Evolutionary conservation across 345 rosid species (phyloP).

Genomic region (Sisymbrium irio): DNA sequence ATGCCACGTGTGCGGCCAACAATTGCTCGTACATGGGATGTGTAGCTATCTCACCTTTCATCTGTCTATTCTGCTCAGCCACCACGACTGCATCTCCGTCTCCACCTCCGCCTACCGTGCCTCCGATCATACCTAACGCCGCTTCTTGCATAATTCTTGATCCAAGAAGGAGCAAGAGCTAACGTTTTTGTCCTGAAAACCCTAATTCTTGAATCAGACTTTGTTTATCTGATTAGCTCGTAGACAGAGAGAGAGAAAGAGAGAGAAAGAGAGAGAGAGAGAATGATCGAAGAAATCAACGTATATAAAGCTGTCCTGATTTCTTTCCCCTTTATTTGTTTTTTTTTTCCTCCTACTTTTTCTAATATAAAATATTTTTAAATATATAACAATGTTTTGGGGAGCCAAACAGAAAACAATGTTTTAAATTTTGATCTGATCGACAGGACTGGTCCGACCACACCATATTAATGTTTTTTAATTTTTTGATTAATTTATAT

Average conservation of each 20-base stretch:
- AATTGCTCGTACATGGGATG: slow-evolving; percentile 91
- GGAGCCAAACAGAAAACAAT: not conserved
- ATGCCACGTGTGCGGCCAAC: slow-evolving; percentile 79
- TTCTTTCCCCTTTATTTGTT: slow-evolving; percentile 21
- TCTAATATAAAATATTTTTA: not conserved
- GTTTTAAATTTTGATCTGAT: not conserved
- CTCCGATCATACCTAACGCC: slow-evolving; percentile 70
- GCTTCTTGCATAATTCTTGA: slow-evolving; percentile 65
- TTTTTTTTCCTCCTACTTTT: not conserved
- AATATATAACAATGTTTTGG: not conserved
- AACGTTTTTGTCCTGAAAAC: not conserved
- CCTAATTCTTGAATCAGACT: slow-evolving; percentile 20
- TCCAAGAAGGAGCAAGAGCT: not conserved
- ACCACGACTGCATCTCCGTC: slow-evolving; percentile 28
- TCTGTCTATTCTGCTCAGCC: slow-evolving; percentile 51
- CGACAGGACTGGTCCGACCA: not conserved
- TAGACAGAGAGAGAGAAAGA: not conserved
- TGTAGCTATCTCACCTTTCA: slow-evolving; percentile 80
- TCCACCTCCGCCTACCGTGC: slow-evolving; percentile 40
- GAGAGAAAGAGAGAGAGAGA: not conserved
- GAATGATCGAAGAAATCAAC: slow-evolving; percentile 13
- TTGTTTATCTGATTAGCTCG: slow-evolving; percentile 9
- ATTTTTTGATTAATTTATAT: too few relatives aligned
- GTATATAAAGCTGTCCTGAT: slow-evolving; percentile 29
- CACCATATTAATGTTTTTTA: not conserved